These are phyloP conservation scores for Neofusicoccum laricinum DNA, from an alignment of 2,329 filamentous ascomycete species.

Conservation along the genomic window DNA sequence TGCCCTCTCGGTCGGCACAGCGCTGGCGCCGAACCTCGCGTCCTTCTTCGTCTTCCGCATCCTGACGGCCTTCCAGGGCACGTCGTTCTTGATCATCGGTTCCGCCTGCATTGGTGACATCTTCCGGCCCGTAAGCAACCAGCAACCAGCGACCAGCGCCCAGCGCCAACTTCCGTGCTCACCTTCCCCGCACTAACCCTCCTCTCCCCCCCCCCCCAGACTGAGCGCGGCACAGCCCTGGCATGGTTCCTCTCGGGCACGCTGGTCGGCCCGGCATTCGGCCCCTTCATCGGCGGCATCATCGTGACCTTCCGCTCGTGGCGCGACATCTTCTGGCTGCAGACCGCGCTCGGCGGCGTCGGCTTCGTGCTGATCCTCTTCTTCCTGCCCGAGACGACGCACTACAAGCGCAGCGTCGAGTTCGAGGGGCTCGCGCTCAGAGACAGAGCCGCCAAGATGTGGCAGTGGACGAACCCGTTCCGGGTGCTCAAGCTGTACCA, in stretches of 20 bases:
- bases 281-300: conserved; percentile 69
- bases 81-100: conserved; percentile 70
- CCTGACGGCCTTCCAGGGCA: conserved; percentile 72
- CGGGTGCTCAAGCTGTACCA: conserved; percentile 62
- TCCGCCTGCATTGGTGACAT: conserved; percentile 64
- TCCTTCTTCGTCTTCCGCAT: conserved; percentile 73
- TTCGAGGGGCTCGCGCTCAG: conserved; percentile 53
- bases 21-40: conserved; percentile 67
- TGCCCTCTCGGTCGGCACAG: conserved; percentile 67
- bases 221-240: conserved; percentile 68
- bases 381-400: conserved; percentile 70
- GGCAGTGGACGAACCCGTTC: conserved; percentile 64
- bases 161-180: too few relatives aligned
- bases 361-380: conserved; percentile 61
- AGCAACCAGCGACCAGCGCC: too few relatives aligned
- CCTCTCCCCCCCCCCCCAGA: conserved; percentile 52
- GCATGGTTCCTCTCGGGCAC: conserved; percentile 72
- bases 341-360: conserved; percentile 63
- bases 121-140: conserved; percentile 28
- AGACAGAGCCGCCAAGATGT: conserved; percentile 54
- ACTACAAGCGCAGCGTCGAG: conserved; percentile 61
- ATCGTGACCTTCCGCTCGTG: conserved; percentile 73
- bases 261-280: conserved; percentile 68
- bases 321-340: conserved; percentile 76
- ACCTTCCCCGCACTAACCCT: background rate